phyloP scores from a whole-genome alignment of 768 basidiomycete species.

The Mycena venus region DNA sequence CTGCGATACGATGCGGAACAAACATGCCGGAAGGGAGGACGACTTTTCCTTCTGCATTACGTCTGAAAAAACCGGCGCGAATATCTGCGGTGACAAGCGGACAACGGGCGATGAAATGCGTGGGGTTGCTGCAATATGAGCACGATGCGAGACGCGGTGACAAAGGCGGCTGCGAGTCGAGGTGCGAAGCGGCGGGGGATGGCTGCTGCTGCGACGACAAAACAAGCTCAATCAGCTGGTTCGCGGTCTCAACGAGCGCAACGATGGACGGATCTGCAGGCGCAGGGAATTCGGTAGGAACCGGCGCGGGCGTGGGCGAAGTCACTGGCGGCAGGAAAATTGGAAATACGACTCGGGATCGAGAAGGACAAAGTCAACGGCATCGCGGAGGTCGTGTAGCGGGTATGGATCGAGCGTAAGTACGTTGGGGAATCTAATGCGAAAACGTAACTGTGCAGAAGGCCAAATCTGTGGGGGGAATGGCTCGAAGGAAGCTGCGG shows the following conservation, averaged over 20 bases:
- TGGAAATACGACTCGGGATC: too few relatives aligned
- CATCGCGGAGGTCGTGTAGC: background rate
- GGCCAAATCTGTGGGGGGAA: background rate
- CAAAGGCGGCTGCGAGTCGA: background rate
- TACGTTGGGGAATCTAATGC: background rate
- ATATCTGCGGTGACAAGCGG: background rate
- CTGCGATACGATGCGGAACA: too few relatives aligned
- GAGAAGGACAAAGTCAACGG: background rate
- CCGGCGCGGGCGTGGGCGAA: background rate
- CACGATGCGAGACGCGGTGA: background rate
- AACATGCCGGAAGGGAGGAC: too few relatives aligned
- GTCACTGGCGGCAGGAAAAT: too few relatives aligned
- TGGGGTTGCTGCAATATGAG: background rate
- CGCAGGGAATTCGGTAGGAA: too few relatives aligned
- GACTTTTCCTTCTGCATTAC: too few relatives aligned
- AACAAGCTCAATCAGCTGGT: background rate
- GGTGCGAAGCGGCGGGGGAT: background rate
- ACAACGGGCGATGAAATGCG: background rate
- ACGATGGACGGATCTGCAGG: background rate
- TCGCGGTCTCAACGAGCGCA: background rate
- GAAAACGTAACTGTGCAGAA: background rate
- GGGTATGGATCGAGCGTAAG: background rate
- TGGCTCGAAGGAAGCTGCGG: background rate
- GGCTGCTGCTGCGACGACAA: background rate
- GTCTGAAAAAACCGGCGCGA: background rate